A percentile compares a stretch with the other conserved stretches of the same genome.
phyloP scores from a whole-genome alignment of 139 green algal species.

The Tetratostichococcus sp. region DNA sequence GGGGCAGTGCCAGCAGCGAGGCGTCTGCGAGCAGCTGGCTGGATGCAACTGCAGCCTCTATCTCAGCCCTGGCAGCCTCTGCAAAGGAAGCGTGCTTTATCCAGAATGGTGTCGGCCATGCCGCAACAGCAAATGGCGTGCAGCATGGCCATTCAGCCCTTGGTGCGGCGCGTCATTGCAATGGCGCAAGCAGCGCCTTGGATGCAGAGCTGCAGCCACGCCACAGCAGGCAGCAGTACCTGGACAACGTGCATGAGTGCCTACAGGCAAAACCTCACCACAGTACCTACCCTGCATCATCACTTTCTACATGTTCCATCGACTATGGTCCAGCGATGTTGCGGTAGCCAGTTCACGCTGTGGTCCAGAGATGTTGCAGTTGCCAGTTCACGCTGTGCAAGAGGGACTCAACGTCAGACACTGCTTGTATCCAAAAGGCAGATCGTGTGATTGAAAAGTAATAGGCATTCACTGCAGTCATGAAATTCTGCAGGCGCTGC shows the following conservation, averaged over 20 bases:
- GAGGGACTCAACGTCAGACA: too few relatives aligned
- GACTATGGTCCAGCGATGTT: too few relatives aligned
- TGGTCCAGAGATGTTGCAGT: too few relatives aligned
- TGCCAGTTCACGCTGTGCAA: too few relatives aligned
- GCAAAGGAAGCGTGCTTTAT: not conserved
- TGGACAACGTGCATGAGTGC: conserved; percentile 68
- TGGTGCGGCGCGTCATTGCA: not conserved
- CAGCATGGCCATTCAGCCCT: not conserved
- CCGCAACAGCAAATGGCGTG: not conserved
- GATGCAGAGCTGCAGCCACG: not conserved
- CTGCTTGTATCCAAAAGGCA: too few relatives aligned
- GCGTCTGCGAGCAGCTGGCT: conserved; percentile 14
- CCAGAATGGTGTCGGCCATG: not conserved
- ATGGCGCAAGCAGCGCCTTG: not conserved
- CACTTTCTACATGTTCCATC: too few relatives aligned
- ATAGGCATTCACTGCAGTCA: too few relatives aligned
- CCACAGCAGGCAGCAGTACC: conserved; percentile 49
- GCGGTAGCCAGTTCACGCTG: too few relatives aligned
- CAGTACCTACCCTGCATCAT: too few relatives aligned
- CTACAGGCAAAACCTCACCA: conserved; percentile 19
- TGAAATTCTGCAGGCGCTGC: conserved; percentile 36
- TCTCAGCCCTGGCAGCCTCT: conserved; percentile 1
- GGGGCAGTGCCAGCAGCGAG: not conserved
- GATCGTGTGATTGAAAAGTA: too few relatives aligned
- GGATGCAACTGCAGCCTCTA: conserved; percentile 13